Evolutionary conservation across 805 yeast genomes (phyloP).

Genomic region (Metschnikowia kofuensis): DNA sequence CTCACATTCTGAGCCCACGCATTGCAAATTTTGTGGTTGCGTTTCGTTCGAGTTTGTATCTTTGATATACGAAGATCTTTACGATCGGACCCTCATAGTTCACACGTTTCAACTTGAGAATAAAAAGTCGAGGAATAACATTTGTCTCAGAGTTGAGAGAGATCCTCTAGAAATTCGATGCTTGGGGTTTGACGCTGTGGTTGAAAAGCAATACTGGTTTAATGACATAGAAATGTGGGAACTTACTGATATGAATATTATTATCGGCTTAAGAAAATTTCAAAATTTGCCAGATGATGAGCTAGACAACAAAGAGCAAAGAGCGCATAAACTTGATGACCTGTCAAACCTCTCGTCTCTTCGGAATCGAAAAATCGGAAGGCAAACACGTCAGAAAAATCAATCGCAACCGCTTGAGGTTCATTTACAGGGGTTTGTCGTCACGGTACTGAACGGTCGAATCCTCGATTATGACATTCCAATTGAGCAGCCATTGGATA

Average conservation of each 20-base stretch:
- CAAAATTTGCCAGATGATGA: neutral
- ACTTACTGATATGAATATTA: constrained; percentile 69
- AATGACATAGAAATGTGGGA: constrained; percentile 75
- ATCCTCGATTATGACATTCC: constrained; percentile 57
- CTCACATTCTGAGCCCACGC: constrained; percentile 81
- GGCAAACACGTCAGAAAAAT: neutral
- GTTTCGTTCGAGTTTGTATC: constrained; percentile 74
- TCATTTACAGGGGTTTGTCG: constrained; percentile 79
- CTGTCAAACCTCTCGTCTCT: constrained; percentile 1
- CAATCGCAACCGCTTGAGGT: neutral
- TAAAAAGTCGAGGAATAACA: constrained; percentile 71
- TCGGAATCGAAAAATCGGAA: neutral
- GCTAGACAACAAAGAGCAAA: neutral
- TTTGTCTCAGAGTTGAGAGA: constrained; percentile 87
- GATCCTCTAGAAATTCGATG: constrained; percentile 91
- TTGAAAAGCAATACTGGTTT: constrained; percentile 68
- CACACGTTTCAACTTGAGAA: constrained; percentile 68
- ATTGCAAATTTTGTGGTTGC: constrained; percentile 89
- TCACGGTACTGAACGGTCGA: constrained; percentile 61
- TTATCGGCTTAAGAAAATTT: constrained; percentile 55
- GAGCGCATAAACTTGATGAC: too few relatives aligned
- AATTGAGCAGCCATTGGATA: constrained; percentile 41
- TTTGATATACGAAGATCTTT: constrained; percentile 63
- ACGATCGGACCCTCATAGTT: constrained; percentile 55
- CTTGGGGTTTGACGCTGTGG: constrained; percentile 73